Base-by-base conservation (phyloP, 352 stramenopile genomes). In the Pythium aristosporum region DNA sequence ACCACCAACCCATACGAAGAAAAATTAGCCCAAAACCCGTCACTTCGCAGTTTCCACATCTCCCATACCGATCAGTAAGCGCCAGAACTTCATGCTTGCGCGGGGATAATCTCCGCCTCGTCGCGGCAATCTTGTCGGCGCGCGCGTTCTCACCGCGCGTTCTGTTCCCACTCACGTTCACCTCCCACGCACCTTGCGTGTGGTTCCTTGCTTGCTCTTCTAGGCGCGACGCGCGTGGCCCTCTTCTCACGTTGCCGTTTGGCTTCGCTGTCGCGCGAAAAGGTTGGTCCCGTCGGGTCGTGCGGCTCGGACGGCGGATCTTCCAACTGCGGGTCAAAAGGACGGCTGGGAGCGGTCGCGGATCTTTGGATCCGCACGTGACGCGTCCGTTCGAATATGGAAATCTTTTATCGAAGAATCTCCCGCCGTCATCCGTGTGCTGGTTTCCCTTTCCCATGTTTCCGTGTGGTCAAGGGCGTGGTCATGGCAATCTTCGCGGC, bases 391-490 rank as follows among this genome's bases (percentile, higher is more conserved):
- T 59, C 43, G 55, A 63, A 59, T 60, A 69, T 69, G 39, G 56
- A 69, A 69, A 42, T 63, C 62, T 54, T 60, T 56, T 68, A 59
- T 68, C 62, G 62, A 68, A 68, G 47, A 25, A 41, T 60, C 32
- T 5, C 32, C 8, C 42, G 23, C n/a, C 44, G 23, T 28, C 49
- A 39, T 42, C 48, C 48, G 39, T 53, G 23, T 41, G 47, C 12
- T 54, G 48, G 18, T 54, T 52, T 32, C 21, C 21, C 12, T 34
- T 36, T 32, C 39, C 16, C 5, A 54, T 23, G 48, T 54, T 54
- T 23, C 48, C 25, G 15, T 11, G 3, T 11, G 3, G 48, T 5
- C 8, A 21, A 30, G 1, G 13, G n/a, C n/a, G 43, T 30, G 25
- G 25, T 30, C 25, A 30, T 65, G 59, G 49, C 49, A 60, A 54